phyloP scores from a whole-genome alignment of 2,329 filamentous ascomycete species.

The Ceratocystis huliohia region DNA sequence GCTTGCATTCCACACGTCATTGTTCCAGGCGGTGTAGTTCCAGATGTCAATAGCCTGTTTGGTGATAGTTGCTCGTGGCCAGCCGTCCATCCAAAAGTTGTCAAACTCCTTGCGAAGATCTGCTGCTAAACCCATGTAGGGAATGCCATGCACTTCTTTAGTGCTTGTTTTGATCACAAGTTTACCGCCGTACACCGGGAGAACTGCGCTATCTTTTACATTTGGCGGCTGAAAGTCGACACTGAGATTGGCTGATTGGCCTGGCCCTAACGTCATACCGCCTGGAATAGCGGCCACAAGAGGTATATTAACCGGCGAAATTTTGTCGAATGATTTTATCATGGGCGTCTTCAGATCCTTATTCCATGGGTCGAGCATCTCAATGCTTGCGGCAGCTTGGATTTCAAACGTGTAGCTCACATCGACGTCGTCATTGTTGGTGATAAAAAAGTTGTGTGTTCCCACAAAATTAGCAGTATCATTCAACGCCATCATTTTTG shows the following conservation, averaged over 20 bases:
- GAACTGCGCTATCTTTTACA: slow-evolving; percentile 25
- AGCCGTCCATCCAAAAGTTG: slow-evolving; percentile 14
- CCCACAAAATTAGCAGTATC: slow-evolving; percentile 35
- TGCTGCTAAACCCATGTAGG: slow-evolving; percentile 26
- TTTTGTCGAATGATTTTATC: slow-evolving; percentile 16
- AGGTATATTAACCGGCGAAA: slow-evolving; percentile 11
- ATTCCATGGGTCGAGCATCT: slow-evolving; percentile 15
- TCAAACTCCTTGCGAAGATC: slow-evolving; percentile 14
- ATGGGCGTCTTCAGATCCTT: slow-evolving; percentile 10
- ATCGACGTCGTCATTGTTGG: slow-evolving; percentile 32
- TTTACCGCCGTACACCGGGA: slow-evolving; percentile 36
- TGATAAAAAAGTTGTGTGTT: slow-evolving; percentile 30
- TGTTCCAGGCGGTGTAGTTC: not conserved
- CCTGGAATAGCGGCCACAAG: slow-evolving; percentile 6
- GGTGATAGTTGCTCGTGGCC: slow-evolving; percentile 13
- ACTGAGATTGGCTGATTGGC: slow-evolving; percentile 15
- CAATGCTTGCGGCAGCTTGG: slow-evolving; percentile 25
- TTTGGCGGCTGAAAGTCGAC: slow-evolving; percentile 26
- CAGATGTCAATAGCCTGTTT: not conserved
- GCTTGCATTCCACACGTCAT: slow-evolving; percentile 16
- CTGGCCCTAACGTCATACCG: not conserved
- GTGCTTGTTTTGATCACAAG: slow-evolving; percentile 31
- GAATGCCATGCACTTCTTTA: slow-evolving; percentile 32
- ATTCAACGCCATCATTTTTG: slow-evolving; percentile 36
- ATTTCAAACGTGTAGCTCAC: slow-evolving; percentile 33